Conservation (phyloP, 108 stramenopile species). For the Aurantiochytrium sp. region DNA sequence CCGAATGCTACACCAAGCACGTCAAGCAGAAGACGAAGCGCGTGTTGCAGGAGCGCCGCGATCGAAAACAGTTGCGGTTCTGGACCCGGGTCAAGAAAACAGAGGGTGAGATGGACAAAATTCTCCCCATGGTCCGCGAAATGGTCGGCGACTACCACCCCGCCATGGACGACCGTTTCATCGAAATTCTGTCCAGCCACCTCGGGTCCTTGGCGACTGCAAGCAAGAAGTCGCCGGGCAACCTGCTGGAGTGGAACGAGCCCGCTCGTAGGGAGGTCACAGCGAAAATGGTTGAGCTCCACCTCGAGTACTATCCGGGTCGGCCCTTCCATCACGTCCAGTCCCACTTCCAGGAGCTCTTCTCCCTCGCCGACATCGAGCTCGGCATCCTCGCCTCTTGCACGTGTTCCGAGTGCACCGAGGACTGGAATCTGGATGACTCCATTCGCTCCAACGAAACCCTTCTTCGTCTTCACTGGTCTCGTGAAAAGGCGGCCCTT, state of each 20-base stretch:
- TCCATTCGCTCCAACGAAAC: background rate
- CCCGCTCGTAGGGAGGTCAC: background rate
- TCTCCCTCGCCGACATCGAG: background rate
- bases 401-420: background rate
- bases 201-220: background rate
- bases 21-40: background rate
- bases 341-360: background rate
- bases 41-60: background rate
- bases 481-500: background rate
- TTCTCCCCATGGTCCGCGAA: background rate
- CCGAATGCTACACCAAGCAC: background rate
- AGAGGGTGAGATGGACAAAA: background rate
- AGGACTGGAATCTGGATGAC: background rate
- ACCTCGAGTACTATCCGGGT: background rate
- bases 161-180: slow-evolving; percentile 7
- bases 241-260: background rate
- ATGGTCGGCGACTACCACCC: background rate
- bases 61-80: background rate
- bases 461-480: background rate
- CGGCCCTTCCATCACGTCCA: slow-evolving; percentile 4
- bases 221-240: background rate
- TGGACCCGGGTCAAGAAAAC: background rate
- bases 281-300: background rate
- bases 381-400: background rate
- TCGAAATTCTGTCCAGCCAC: background rate